Percentiles rank a stretch among this genome's conserved stretches.
phyloP scores from a whole-genome alignment of 306 rosid species.

The Aeschynomene evenia region DNA sequence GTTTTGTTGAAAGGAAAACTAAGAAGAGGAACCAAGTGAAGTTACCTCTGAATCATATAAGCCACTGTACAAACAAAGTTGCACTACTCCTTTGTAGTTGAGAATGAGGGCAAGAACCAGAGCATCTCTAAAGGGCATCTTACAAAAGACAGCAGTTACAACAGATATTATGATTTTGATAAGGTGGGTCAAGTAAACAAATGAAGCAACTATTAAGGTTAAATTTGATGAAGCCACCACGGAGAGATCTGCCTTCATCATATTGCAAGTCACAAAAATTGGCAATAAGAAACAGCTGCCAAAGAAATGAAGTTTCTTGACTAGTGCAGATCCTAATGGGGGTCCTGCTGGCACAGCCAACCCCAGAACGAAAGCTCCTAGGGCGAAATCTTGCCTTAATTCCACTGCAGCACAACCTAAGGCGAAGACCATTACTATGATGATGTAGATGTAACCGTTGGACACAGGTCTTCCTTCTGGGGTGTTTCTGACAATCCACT shows the following conservation, averaged over 20 bases:
- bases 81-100: constrained; percentile 59
- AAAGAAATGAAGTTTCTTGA: constrained; percentile 44
- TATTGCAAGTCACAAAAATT: constrained; percentile 42
- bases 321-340: constrained; percentile 58
- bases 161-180: constrained; percentile 26
- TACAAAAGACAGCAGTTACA: constrained; percentile 27
- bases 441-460: constrained; percentile 17
- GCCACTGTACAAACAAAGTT: constrained; percentile 17
- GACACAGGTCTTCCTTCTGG: constrained; percentile 59
- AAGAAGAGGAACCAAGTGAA: background rate
- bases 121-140: constrained; percentile 48
- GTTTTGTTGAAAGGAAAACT: background rate
- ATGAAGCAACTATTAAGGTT: background rate
- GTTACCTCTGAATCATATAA: constrained; percentile 31
- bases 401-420: constrained; percentile 19
- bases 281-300: constrained; percentile 47
- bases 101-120: constrained; percentile 50
- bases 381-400: constrained; percentile 25
- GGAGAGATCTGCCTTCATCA: constrained; percentile 43
- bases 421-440: constrained; percentile 32
- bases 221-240: rapidly evolving
- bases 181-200: background rate
- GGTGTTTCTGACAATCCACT: constrained; percentile 46
- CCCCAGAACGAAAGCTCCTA: constrained; percentile 63
- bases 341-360: constrained; percentile 67